Conservation (phyloP, 2,329 filamentous ascomycete species). For the Talaromyces piceae region DNA sequence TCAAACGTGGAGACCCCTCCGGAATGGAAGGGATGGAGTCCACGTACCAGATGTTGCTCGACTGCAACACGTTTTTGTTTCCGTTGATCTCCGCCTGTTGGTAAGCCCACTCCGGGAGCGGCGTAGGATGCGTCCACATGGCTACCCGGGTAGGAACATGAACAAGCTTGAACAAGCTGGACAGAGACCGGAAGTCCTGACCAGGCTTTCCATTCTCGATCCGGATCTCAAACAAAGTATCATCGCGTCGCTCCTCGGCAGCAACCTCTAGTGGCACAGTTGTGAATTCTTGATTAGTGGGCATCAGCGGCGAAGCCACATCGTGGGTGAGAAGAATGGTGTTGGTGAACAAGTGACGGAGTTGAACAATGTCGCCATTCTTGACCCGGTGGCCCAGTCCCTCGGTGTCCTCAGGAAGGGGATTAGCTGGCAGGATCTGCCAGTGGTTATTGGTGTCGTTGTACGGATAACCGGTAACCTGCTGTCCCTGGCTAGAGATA, state of each 20-base stretch:
- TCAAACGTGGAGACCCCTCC: slow-evolving; percentile 62
- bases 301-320: slow-evolving; percentile 90
- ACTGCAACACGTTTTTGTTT: slow-evolving; percentile 87
- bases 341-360: slow-evolving; percentile 80
- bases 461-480: slow-evolving; percentile 95
- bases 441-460: slow-evolving; percentile 99
- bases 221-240: slow-evolving; percentile 87
- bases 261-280: slow-evolving; percentile 68
- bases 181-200: slow-evolving; percentile 82
- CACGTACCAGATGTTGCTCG: slow-evolving; percentile 89
- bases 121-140: slow-evolving; percentile 96
- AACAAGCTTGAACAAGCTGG: slow-evolving; percentile 91
- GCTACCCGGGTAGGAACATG: slow-evolving; percentile 93
- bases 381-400: slow-evolving; percentile 59
- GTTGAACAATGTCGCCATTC: slow-evolving; percentile 77
- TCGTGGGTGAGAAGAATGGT: slow-evolving; percentile 86
- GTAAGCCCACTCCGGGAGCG: slow-evolving; percentile 94
- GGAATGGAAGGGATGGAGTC: slow-evolving; percentile 82
- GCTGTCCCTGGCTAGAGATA: slow-evolving; percentile 94
- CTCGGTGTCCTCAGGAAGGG: slow-evolving; percentile 43
- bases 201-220: slow-evolving; percentile 76
- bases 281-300: slow-evolving; percentile 98
- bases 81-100: slow-evolving; percentile 99
- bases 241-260: slow-evolving; percentile 66
- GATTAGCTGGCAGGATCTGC: slow-evolving; percentile 71